phyloP scores from a whole-genome alignment of 2,329 filamentous ascomycete genomes.

The Aspergillus sp. region DNA sequence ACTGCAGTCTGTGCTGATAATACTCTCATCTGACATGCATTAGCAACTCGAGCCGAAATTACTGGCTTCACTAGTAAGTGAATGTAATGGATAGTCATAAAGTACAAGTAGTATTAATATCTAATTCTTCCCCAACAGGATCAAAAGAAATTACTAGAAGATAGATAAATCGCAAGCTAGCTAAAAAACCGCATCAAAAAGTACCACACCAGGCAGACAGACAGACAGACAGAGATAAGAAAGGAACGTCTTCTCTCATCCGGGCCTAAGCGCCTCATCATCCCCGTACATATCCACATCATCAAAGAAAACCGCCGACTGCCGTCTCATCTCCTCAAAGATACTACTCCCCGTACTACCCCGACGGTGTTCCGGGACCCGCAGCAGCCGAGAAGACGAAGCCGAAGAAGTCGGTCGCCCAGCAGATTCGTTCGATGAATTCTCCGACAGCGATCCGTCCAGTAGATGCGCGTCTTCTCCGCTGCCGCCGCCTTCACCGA shows the following conservation, averaged over 20 bases:
- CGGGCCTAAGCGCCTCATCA: constrained; percentile 20
- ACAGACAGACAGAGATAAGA: neutral
- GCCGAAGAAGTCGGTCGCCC: constrained; percentile 16
- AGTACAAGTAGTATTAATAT: too few relatives aligned
- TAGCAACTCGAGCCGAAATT: too few relatives aligned
- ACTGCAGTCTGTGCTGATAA: too few relatives aligned
- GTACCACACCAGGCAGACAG: neutral
- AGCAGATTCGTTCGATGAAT: constrained; percentile 25
- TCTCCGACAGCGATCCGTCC: constrained; percentile 22
- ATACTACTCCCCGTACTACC: constrained; percentile 36
- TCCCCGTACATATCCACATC: constrained; percentile 40
- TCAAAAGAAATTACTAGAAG: too few relatives aligned
- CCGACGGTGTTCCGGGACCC: constrained; percentile 24
- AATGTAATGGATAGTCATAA: too few relatives aligned
- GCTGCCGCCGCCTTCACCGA: constrained; percentile 15
- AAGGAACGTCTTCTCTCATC: neutral
- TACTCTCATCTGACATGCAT: too few relatives aligned
- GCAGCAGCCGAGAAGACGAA: constrained; percentile 15
- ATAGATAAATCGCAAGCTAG: too few relatives aligned
- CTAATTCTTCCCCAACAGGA: too few relatives aligned
- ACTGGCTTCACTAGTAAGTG: too few relatives aligned
- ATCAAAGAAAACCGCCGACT: constrained; percentile 52
- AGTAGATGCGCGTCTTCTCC: constrained; percentile 7
- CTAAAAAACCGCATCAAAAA: too few relatives aligned
- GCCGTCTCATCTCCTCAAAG: constrained; percentile 48